Conservation (phyloP, 306 rosid genomes). For the Trifolium dubium region DNA sequence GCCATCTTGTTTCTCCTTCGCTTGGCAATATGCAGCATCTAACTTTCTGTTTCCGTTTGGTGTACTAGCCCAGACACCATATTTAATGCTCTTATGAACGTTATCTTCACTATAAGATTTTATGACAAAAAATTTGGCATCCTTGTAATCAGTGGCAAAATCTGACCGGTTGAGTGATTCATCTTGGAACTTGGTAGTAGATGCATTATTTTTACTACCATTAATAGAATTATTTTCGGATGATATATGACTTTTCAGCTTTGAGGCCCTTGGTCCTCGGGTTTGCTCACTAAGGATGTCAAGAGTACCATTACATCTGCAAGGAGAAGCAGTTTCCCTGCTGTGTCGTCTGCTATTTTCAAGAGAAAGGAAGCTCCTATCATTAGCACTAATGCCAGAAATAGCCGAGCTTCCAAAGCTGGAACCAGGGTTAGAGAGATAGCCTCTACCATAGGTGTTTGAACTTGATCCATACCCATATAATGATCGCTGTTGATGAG, state of each 20-base stretch:
- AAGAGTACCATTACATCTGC: conserved; percentile 74
- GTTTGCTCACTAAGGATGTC: conserved; percentile 83
- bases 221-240: conserved; percentile 61
- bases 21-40: conserved; percentile 78
- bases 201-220: conserved; percentile 45
- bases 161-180: conserved; percentile 64
- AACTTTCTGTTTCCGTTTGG: conserved; percentile 88
- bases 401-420: conserved; percentile 56
- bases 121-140: conserved; percentile 78
- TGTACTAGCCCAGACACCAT: conserved; percentile 93
- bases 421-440: conserved; percentile 67
- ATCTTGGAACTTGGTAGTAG: conserved; percentile 54
- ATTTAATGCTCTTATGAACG: conserved; percentile 90
- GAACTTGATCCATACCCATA: conserved; percentile 83
- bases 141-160: conserved; percentile 70
- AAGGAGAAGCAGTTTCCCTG: conserved; percentile 58
- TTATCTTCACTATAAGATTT: conserved; percentile 92
- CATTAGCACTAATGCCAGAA: conserved; percentile 46
- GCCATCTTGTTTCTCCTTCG: conserved; percentile 68
- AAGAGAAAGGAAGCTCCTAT: conserved; percentile 58
- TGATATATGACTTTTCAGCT: conserved; percentile 62
- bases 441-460: conserved; percentile 66
- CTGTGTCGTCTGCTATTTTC: conserved; percentile 64
- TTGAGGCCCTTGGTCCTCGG: conserved; percentile 87
- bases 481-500: conserved; percentile 69